Conservation (phyloP, 495 filamentous ascomycete species). For the Barbatosphaeria neglecta region DNA sequence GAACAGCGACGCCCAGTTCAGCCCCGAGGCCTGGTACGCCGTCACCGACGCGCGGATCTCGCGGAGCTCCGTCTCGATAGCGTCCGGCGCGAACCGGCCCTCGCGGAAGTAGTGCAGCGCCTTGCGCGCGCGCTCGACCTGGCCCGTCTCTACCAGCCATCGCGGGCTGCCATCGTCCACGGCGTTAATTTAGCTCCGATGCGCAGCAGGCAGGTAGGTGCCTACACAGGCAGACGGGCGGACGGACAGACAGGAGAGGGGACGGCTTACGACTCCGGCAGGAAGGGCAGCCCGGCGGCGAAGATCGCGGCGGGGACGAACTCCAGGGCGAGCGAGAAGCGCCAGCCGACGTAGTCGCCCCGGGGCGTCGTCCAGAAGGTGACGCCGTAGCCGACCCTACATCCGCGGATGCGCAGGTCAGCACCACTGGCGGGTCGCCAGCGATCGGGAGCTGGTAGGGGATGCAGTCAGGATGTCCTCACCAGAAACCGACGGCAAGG, state of each 20-base stretch:
- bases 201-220: too few relatives aligned
- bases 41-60: conserved; percentile 26
- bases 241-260: background rate
- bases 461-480: conserved; percentile 1
- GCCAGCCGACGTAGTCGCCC: conserved; percentile 29
- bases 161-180: conserved; percentile 30
- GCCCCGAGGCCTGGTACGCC: conserved; percentile 14
- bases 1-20: conserved; percentile 27
- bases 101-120: conserved; percentile 34
- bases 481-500: conserved; percentile 43
- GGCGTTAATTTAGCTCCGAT: too few relatives aligned
- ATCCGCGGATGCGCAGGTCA: too few relatives aligned
- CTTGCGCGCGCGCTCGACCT: conserved; percentile 20
- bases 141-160: conserved; percentile 37
- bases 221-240: background rate
- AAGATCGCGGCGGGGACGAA: conserved; percentile 35
- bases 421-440: too few relatives aligned
- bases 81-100: conserved; percentile 19
- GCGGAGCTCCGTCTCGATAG: conserved; percentile 23
- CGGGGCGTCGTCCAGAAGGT: conserved; percentile 25
- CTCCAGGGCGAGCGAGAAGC: conserved; percentile 31
- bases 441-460: background rate
- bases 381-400: conserved; percentile 32
- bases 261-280: conserved; percentile 34
- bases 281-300: conserved; percentile 30